A percentile compares a stretch with the other conserved stretches of the same genome.
Evolutionary conservation across 441 rosid genomes (phyloP).

Genomic region (Theobroma grandiflorum): DNA sequence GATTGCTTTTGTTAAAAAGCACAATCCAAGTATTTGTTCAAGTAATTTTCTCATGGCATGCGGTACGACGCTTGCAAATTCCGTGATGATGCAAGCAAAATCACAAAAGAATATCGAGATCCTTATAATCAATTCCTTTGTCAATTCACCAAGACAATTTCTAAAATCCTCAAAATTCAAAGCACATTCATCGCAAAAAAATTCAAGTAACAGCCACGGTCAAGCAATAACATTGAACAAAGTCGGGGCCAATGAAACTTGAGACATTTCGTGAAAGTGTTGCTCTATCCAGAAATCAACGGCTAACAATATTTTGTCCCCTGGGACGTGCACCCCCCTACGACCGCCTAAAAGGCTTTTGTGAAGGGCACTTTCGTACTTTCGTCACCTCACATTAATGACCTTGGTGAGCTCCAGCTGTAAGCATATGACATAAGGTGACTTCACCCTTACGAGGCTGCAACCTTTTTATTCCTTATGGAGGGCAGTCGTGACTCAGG

Average conservation of each 20-base stretch:
- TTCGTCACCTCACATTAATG: constrained; percentile 19
- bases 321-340: constrained; percentile 1
- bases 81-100: constrained; percentile 1
- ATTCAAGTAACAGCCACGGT: no score
- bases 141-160: background rate
- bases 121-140: background rate
- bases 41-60: background rate
- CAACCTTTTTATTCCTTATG: background rate
- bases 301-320: constrained; percentile 28
- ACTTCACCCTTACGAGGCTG: constrained; percentile 53
- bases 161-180: background rate
- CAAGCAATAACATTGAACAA: background rate
- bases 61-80: background rate
- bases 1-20: no score
- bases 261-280: constrained; percentile 28
- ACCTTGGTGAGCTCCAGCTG: constrained; percentile 55
- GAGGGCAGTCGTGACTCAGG: background rate
- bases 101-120: background rate
- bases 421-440: constrained; percentile 59
- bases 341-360: background rate
- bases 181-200: no score
- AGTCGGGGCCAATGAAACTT: background rate
- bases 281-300: constrained; percentile 24
- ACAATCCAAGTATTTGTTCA: background rate
- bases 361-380: constrained; percentile 37